Base-by-base conservation (phyloP, 2,329 filamentous ascomycete genomes). In the Didymella arachidicola region DNA sequence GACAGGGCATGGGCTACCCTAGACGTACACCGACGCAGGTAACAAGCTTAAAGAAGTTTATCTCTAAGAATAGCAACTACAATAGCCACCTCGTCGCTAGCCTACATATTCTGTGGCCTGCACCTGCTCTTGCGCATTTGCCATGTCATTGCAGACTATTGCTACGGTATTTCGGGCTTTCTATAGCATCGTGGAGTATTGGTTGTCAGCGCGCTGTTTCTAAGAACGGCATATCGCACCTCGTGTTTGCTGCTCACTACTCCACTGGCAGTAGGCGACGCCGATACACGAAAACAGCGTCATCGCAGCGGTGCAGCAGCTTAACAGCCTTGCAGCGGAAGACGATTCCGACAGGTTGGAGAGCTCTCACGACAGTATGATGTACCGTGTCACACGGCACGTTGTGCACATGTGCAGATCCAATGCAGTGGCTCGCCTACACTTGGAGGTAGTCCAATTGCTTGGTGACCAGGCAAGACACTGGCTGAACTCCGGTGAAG, bases 31-130 rank as follows among this genome's bases (percentile, higher is more conserved):
- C 30, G 41, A 59, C 41, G 56, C 50, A 59, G 56, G 39, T 41
- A 53, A 59, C 64, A 68, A 63, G 67, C 68, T 69, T 70, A 68
- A 66, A 65, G 63, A 68, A 72, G 66, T 64, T 64, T 68, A 72
- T 72, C 59, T 65, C 72, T 74, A 74, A 68, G 66, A 70, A 71
- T 74, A 74, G 70, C 52, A n/a, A 27, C 19, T 39, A 30, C 32
- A 26, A 58, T 45, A 49, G 39, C 58, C 61, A 54, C 43, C 26
- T 38, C 26, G 41, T 59, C 45, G 30, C 22, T 59, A 59, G 56
- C 46, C 41, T 68, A 68, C 63, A 66, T 61, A 61, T 67, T 59
- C 59, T 57, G 61, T 73, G 65, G 71, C 61, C 63, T 74, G 63
- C 63, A 68, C 61, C 63, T 73, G 68, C 70, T 70, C 52, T 61